Conservation (phyloP, 176 grass and related monocot species). For the Pontederia crassipes region DNA sequence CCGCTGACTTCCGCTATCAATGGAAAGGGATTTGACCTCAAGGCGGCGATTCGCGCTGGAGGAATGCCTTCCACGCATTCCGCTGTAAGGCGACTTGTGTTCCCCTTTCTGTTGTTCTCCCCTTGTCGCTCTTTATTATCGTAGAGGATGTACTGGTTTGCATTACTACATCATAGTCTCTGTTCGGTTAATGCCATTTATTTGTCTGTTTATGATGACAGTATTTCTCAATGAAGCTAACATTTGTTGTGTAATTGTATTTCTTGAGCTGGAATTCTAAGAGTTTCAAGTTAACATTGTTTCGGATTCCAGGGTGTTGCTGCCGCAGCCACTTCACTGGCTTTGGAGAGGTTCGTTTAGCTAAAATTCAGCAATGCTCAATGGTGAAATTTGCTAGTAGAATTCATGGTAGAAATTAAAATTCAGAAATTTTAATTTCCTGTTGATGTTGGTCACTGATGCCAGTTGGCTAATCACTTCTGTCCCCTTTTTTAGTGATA, state of each 20-base stretch:
- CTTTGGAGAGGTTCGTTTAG: slow-evolving; percentile 67
- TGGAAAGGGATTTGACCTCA: slow-evolving; percentile 38
- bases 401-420: no score
- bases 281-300: not conserved
- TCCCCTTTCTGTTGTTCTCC: not conserved
- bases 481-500: slow-evolving; percentile 3
- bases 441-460: not conserved
- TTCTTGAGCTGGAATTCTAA: not conserved
- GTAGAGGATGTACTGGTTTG: no score
- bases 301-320: slow-evolving; percentile 40
- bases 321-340: slow-evolving; percentile 60
- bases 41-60: slow-evolving; percentile 37
- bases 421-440: no score
- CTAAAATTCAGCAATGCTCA: not conserved
- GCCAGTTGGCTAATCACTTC: no score
- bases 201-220: no score
- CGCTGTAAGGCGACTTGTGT: slow-evolving; percentile 37
- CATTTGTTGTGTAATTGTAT: not conserved
- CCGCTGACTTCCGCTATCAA: slow-evolving; percentile 41
- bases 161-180: no score
- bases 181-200: no score
- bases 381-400: not conserved
- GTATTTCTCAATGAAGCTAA: no score
- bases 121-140: not conserved
- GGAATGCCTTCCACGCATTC: slow-evolving; percentile 98